A percentile compares a stretch with the other conserved stretches of the same genome.
Conservation (phyloP, 2,329 filamentous ascomycete genomes). For the Fusarium algeriense region DNA sequence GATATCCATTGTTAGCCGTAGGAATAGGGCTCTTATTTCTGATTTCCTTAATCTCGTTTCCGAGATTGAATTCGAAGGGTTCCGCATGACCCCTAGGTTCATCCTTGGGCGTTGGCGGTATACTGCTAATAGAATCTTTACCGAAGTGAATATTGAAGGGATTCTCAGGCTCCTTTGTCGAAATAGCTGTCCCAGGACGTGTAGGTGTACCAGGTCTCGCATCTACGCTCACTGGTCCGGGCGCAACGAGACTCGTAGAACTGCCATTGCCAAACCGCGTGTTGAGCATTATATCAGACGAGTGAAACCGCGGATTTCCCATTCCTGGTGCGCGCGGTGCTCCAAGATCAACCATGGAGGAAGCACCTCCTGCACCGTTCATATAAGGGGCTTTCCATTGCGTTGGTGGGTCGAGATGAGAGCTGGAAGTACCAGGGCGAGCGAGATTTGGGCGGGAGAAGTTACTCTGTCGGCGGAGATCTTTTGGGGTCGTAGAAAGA, state of each 20-base stretch:
- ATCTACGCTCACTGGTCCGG: conserved; percentile 21
- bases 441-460: conserved; percentile 53
- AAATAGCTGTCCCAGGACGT: conserved; percentile 52
- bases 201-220: conserved; percentile 46
- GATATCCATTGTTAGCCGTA: conserved; percentile 46
- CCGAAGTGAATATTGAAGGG: conserved; percentile 62
- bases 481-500: conserved; percentile 20
- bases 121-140: conserved; percentile 46
- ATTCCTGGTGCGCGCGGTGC: conserved; percentile 48
- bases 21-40: conserved; percentile 19
- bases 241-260: conserved; percentile 52
- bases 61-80: conserved; percentile 55
- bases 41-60: conserved; percentile 23
- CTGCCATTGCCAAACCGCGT: conserved; percentile 53
- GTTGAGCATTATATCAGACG: conserved; percentile 57
- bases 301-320: conserved; percentile 47
- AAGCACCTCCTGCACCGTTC: conserved; percentile 53
- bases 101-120: conserved; percentile 42
- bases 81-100: conserved; percentile 54
- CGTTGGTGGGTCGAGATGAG: conserved; percentile 44
- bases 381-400: conserved; percentile 52
- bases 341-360: conserved; percentile 61
- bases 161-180: conserved; percentile 58
- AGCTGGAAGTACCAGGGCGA: conserved; percentile 58
- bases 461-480: conserved; percentile 52